Evolutionary conservation across 306 rosid genomes (phyloP).

Genomic region (Benincasa hispida): DNA sequence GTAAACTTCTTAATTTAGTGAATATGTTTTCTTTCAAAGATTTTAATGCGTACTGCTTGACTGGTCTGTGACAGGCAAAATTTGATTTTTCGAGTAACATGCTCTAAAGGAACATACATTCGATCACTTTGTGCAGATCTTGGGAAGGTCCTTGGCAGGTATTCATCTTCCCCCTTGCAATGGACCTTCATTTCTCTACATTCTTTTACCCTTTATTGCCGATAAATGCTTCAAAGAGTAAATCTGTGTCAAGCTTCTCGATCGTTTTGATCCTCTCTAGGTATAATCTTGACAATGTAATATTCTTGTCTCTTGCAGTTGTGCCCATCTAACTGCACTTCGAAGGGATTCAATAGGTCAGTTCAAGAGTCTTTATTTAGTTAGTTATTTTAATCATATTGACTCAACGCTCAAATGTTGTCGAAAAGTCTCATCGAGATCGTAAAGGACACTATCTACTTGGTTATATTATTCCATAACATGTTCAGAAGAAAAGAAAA

Average conservation of each 20-base stretch:
- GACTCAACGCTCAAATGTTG: neutral
- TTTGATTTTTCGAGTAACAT: slow-evolving; percentile 74
- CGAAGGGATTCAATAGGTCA: slow-evolving; percentile 92
- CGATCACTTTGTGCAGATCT: slow-evolving; percentile 88
- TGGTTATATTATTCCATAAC: neutral
- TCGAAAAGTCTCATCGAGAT: neutral
- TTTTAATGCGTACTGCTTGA: neutral
- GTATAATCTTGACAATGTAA: neutral
- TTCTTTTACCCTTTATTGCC: neutral
- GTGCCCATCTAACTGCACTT: slow-evolving; percentile 90
- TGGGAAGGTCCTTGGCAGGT: slow-evolving; percentile 96
- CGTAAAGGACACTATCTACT: neutral
- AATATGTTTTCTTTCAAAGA: neutral
- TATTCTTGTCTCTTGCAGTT: slow-evolving; percentile 33
- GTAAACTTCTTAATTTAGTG: neutral
- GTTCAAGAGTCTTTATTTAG: neutral
- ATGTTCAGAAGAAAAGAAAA: neutral
- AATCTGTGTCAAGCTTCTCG: neutral
- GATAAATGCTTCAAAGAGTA: neutral
- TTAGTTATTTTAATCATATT: neutral
- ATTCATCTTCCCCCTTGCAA: neutral
- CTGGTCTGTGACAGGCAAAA: slow-evolving; percentile 47
- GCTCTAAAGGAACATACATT: slow-evolving; percentile 93
- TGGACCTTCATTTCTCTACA: neutral
- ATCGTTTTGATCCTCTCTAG: neutral